These are phyloP conservation scores for Neopestalotiopsis sp. DNA, from an alignment of 2,329 filamentous ascomycete species.

Conservation along the genomic window DNA sequence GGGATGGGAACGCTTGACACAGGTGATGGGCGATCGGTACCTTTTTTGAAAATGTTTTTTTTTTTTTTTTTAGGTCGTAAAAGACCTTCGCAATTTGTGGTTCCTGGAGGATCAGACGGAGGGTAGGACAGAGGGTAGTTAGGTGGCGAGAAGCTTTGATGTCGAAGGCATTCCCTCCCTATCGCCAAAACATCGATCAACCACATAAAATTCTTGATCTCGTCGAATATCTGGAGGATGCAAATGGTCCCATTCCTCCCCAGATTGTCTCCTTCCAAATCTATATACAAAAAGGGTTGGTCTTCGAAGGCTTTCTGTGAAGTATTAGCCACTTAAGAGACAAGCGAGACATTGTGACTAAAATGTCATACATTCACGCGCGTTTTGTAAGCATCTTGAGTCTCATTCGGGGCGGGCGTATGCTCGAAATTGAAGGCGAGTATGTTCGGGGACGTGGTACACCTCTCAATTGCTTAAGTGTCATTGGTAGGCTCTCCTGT, in stretches of 20 bases:
- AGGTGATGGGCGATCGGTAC: too few species aligned
- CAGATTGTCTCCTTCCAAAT: slow-evolving; percentile 54
- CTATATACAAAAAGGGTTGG: slow-evolving; percentile 48
- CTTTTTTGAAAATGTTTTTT: too few species aligned
- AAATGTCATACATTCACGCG: too few species aligned
- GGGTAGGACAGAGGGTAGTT: slow-evolving; percentile 10
- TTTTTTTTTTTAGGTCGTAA: slow-evolving; percentile 53
- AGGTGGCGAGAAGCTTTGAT: not conserved
- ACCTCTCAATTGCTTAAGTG: too few species aligned
- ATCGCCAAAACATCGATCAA: slow-evolving; percentile 49
- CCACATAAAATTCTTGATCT: slow-evolving; percentile 41
- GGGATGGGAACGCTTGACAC: too few species aligned
- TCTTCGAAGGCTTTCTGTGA: not conserved
- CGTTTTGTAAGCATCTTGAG: too few species aligned
- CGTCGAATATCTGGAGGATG: slow-evolving; percentile 47
- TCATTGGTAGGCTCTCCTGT: too few species aligned
- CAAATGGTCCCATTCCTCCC: slow-evolving; percentile 49
- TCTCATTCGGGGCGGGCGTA: too few species aligned
- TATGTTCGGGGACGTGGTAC: too few species aligned
- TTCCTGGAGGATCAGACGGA: slow-evolving; percentile 52
- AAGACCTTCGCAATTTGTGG: slow-evolving; percentile 53
- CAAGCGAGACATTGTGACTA: too few species aligned
- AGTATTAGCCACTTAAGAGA: too few species aligned
- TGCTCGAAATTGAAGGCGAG: too few species aligned
- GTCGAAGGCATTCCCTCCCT: slow-evolving; percentile 41